Evolutionary conservation across 2,329 filamentous ascomycete genomes (phyloP), one percentile per base, ranked within the genome.

Genomic region (Hypoxylon sp.): DNA sequence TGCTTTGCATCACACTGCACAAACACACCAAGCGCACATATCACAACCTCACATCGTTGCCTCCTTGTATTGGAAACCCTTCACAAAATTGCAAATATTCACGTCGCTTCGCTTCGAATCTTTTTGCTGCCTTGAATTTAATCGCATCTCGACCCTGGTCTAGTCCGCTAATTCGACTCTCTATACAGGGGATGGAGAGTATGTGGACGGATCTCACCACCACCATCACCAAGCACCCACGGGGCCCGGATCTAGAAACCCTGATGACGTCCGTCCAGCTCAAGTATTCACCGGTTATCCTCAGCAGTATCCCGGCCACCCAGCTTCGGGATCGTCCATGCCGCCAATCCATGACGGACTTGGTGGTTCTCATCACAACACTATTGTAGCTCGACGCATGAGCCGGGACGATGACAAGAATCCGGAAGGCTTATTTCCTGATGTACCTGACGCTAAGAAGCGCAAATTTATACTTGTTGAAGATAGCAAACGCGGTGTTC

Each of bases 381-480:
- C 70, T 44, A 78, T 75, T 72, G 76, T 76, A 48, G 79, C 73
- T 77, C 72, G 74, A 57, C 75, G 74, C 48, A 69, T 69, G 26
- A 74, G 71, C 57, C 69, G 68, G 51, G 75, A 80, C 62, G 81
- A 87, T 72, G 84, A 87, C 66, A 84, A 90, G 75, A 87, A 88
- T 68, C 83, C 91, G 58, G 87, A 90, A 14, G 89, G 90, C 53
- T 88, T 98, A 48, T 98, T 98, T 79, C 93, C 94, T 53, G 92
- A 96, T 72, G 87, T 97, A 58, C 94, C 94, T 1, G 94, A 96
- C 76, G 90, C 91, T 58, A 97, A 97, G 83, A 93, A 94, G 77
- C 92, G 95, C 78, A 98, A 98, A 81, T 98, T 98, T 80, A 97
- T 98, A 74, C 88, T 98, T 9, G 94, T 98, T 29, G 94, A 98